Percentiles rank a stretch among this genome's conserved stretches.
These are phyloP conservation scores for Tolypocladium pustulatum DNA, from an alignment of 2,329 filamentous ascomycete genomes.

Conservation along the genomic window DNA sequence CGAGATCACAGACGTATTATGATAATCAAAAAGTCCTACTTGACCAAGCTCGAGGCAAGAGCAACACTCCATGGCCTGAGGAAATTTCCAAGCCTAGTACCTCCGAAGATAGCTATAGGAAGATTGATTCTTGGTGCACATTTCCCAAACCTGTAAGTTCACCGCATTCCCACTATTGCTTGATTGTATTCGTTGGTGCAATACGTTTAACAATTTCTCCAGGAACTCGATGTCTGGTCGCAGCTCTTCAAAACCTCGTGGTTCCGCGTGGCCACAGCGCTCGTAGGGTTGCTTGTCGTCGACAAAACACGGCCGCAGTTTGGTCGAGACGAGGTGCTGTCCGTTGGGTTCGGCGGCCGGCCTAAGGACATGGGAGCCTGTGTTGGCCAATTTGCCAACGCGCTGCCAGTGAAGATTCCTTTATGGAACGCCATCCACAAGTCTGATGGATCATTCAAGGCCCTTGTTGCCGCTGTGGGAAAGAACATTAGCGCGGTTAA, in stretches of 20 bases:
- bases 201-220: not conserved
- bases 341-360: constrained; percentile 4
- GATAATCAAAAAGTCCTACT: constrained; percentile 2
- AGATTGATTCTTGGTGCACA: constrained; percentile 3
- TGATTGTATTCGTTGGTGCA: not conserved
- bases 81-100: not conserved
- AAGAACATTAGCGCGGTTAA: constrained; percentile 7
- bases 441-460: constrained; percentile 1
- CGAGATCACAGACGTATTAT: constrained; percentile 1
- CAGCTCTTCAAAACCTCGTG: constrained; percentile 5
- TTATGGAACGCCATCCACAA: constrained; percentile 3
- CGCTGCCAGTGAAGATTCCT: constrained; percentile 5
- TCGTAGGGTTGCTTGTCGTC: constrained; percentile 4
- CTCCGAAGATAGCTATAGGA: not conserved
- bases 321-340: constrained; percentile 5
- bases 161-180: not conserved
- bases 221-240: constrained; percentile 6
- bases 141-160: constrained; percentile 1
- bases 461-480: constrained; percentile 4
- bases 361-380: constrained; percentile 4
- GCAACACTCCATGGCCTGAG: not conserved
- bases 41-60: not conserved
- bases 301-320: constrained; percentile 3
- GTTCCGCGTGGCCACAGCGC: constrained; percentile 5
- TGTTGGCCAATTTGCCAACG: constrained; percentile 7